Base-by-base conservation (phyloP, 2,329 filamentous ascomycete genomes). In the Fusarium protoensiforme region DNA sequence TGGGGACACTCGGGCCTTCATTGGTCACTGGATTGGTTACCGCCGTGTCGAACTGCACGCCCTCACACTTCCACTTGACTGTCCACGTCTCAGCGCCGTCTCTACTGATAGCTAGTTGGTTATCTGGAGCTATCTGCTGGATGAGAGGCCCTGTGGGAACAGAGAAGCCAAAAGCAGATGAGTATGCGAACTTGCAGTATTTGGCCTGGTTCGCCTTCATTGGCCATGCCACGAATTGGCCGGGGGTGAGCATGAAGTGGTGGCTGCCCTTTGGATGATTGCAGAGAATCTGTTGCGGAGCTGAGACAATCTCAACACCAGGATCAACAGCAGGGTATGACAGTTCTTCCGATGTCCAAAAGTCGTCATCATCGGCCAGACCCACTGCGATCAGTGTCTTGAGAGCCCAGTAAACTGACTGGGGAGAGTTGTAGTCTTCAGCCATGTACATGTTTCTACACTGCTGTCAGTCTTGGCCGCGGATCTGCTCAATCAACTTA, bases 351-450 rank as follows among this genome's bases (percentile, higher is more conserved):
- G 78, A 74, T 0, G 73, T 75, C 87, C 88, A 90, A 62, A 90
- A 89, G 0, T 79, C 74, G 54, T 87, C 80, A 0, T 76, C 68
- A 2, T 74, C 68, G 0, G 79, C 68, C 0, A 89, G 64, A 0
- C 79, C 81, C 0, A 87, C 76, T 0, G 81, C 82, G 1, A 88
- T 78, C 4, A 89, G 83, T 0, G 84, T 84, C 65, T 89, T 89
- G 24, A 89, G 77, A 9, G 83, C 84, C 88, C 87, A 89, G 72
- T 89, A 90, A 0, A 84, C 81, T 0, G 87, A 89, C 67, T 89
- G 87, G 0, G 87, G 87, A 2, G 87, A 89, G 73, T 89, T 89
- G 76, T 90, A 89, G 69, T 88, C 85, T 74, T 90, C 88, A 38
- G 81, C 81, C 83, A 89, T 83, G 72, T 85, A 89, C 84, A 88